phyloP scores from a whole-genome alignment of 805 yeast species.

The Kodamaea neixiangensis region DNA sequence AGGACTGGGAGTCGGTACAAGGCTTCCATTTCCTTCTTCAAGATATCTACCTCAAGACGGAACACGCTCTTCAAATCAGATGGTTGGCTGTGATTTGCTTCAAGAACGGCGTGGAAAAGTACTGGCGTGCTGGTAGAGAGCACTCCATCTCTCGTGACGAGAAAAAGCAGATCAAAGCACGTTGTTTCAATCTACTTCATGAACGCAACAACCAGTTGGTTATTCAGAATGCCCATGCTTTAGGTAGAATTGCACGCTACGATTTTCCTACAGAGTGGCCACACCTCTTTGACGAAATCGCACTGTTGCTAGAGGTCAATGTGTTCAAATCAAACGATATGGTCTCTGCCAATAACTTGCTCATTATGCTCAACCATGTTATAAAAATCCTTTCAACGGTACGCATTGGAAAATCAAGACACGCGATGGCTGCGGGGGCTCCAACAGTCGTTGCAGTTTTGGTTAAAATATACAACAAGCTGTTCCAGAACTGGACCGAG shows the following conservation, averaged over 20 bases:
- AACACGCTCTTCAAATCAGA: slow-evolving; percentile 63
- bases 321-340: slow-evolving; percentile 47
- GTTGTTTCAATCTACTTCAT: slow-evolving; percentile 58
- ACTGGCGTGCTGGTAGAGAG: slow-evolving; percentile 74
- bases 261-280: slow-evolving; percentile 94
- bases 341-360: slow-evolving; percentile 58
- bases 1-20: slow-evolving; percentile 64
- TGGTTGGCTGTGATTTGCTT: slow-evolving; percentile 88
- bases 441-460: slow-evolving; percentile 63
- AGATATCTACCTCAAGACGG: slow-evolving; percentile 56
- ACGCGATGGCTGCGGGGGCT: slow-evolving; percentile 72
- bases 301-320: slow-evolving; percentile 44
- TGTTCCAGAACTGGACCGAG: slow-evolving; percentile 60
- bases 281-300: slow-evolving; percentile 64
- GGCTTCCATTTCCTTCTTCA: slow-evolving; percentile 63
- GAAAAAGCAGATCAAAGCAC: slow-evolving; percentile 58
- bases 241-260: slow-evolving; percentile 72
- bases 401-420: slow-evolving; percentile 79
- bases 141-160: slow-evolving; percentile 61
- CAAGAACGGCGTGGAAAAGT: slow-evolving; percentile 82
- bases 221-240: slow-evolving; percentile 82
- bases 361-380: slow-evolving; percentile 73
- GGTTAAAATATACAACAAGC: slow-evolving; percentile 56
- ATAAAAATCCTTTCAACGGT: slow-evolving; percentile 74
- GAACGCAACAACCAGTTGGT: slow-evolving; percentile 75